Evolutionary conservation across 2,329 filamentous ascomycete genomes (phyloP).

Genomic region (Xylaria sp.): DNA sequence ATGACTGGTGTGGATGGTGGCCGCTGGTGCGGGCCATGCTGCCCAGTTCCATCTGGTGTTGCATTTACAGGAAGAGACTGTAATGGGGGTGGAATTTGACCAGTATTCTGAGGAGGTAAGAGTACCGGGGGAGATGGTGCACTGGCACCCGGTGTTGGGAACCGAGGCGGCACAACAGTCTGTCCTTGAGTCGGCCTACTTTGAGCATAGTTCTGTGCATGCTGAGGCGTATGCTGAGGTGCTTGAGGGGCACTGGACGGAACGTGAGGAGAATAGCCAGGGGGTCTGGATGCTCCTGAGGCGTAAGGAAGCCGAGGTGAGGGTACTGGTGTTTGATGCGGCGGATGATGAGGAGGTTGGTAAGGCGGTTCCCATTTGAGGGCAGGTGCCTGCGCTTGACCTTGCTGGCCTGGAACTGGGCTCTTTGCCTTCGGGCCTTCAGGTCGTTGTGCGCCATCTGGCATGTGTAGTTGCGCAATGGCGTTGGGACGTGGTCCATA

Average conservation of each 20-base stretch:
- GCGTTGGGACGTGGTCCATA: conserved; percentile 47
- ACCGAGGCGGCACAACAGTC: conserved; percentile 48
- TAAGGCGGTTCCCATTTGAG: conserved; percentile 57
- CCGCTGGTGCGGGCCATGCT: conserved; percentile 50
- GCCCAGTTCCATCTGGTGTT: conserved; percentile 47
- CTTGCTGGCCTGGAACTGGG: conserved; percentile 46
- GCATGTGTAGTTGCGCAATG: conserved; percentile 41
- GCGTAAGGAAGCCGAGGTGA: conserved; percentile 47
- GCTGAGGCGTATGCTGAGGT: conserved; percentile 37
- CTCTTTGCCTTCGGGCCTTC: conserved; percentile 49
- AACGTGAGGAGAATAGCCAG: conserved; percentile 44
- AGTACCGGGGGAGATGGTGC: conserved; percentile 47
- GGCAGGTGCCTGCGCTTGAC: conserved; percentile 47
- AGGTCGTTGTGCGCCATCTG: conserved; percentile 51
- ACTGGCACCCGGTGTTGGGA: conserved; percentile 48
- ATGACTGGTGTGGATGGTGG: conserved; percentile 42
- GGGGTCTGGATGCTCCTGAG: conserved; percentile 44
- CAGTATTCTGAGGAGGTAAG: conserved; percentile 47
- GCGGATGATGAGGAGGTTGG: conserved; percentile 45
- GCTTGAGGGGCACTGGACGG: conserved; percentile 40
- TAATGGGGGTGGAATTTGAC: conserved; percentile 48
- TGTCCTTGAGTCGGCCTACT: conserved; percentile 43
- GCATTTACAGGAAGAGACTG: conserved; percentile 46
- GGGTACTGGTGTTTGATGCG: conserved; percentile 49
- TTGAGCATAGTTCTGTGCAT: conserved; percentile 43